These are phyloP conservation scores for Saccharomyces kudriavzevii DNA, from an alignment of 805 yeast genomes.

Conservation along the genomic window DNA sequence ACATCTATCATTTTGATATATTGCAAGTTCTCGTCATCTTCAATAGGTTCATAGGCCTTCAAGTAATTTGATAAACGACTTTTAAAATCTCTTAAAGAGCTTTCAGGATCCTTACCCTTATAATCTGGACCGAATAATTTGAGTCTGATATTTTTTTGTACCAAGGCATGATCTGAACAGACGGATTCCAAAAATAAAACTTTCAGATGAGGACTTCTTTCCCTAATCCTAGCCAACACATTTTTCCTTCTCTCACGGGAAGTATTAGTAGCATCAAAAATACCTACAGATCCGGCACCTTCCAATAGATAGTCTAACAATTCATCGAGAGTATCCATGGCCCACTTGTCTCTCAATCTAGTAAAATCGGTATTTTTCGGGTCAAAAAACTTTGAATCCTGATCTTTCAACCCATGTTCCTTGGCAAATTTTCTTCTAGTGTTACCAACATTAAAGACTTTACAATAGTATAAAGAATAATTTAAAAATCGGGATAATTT, in stretches of 20 bases:
- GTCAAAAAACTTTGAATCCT: constrained; percentile 76
- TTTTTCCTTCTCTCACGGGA: constrained; percentile 56
- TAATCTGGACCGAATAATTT: constrained; percentile 93
- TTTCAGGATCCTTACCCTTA: constrained; percentile 69
- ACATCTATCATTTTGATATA: constrained; percentile 94
- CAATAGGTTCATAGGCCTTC: constrained; percentile 83
- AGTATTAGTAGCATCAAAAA: constrained; percentile 78
- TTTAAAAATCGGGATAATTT: constrained; percentile 83
- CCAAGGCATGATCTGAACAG: constrained; percentile 70
- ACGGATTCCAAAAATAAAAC: constrained; percentile 80
- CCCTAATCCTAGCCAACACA: constrained; percentile 49
- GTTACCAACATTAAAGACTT: constrained; percentile 91
- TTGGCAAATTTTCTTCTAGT: constrained; percentile 70
- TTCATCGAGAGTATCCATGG: constrained; percentile 84
- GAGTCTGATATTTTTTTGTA: constrained; percentile 75
- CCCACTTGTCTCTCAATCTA: constrained; percentile 84
- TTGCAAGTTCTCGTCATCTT: constrained; percentile 65
- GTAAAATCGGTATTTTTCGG: constrained; percentile 66
- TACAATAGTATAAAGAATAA: constrained; percentile 87
- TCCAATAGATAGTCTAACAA: constrained; percentile 69
- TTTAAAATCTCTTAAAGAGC: constrained; percentile 74
- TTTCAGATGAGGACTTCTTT: constrained; percentile 55
- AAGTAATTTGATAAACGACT: constrained; percentile 77
- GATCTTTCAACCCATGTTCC: constrained; percentile 33
- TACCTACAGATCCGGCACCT: constrained; percentile 87